A percentile compares a stretch with the other conserved stretches of the same genome.
phyloP scores from a whole-genome alignment of 768 basidiomycete species.

The Mycena albidolilacea region DNA sequence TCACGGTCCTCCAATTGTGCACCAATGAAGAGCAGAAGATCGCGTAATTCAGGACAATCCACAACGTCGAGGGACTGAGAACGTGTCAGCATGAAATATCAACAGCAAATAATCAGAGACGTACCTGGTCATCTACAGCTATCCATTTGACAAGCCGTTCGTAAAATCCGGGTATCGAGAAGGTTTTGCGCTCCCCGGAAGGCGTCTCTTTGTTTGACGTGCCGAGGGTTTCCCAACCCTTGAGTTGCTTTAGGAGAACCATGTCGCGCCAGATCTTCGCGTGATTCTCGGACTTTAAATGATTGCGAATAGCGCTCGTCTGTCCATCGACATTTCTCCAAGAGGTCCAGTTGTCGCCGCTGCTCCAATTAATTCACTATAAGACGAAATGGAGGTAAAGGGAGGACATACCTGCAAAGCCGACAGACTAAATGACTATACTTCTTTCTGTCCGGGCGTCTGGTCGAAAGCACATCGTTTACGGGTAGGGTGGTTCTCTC shows the following conservation, averaged over 20 bases:
- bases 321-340: not conserved
- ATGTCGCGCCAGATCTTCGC: not conserved
- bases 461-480: not conserved
- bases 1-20: not conserved
- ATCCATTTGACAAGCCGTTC: not conserved
- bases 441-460: not conserved
- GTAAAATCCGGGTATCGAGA: not conserved
- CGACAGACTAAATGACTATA: not conserved
- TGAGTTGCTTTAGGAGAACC: not conserved
- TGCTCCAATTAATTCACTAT: not conserved
- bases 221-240: not conserved
- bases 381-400: too few relatives aligned
- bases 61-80: conserved; percentile 9
- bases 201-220: not conserved
- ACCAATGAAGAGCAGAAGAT: not conserved
- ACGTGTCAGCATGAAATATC: not conserved
- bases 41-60: not conserved
- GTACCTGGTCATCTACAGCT: conserved; percentile 8
- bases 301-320: not conserved
- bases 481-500: not conserved
- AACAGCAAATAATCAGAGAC: not conserved
- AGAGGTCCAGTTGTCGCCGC: not conserved
- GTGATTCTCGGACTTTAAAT: not conserved
- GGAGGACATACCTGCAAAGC: not conserved
- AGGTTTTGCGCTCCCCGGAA: not conserved